Conservation (phyloP, 225 moss, liverwort and hornwort genomes). For the Antitrichia curtipendula region DNA sequence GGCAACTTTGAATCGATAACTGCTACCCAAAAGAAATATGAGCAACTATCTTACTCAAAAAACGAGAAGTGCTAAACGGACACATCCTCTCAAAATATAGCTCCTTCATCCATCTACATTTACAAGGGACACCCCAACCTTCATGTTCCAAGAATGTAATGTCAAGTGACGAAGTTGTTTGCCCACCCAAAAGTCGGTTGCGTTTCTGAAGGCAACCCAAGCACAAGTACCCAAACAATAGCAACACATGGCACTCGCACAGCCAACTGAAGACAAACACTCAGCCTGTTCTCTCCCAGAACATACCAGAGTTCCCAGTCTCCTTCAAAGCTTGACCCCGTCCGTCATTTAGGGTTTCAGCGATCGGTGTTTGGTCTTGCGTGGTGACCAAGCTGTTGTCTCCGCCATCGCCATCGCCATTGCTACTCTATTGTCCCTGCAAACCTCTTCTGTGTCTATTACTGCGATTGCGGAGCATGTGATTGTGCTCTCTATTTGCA, state of each 20-base stretch:
- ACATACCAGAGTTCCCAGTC: not conserved
- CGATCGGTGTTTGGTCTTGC: not conserved
- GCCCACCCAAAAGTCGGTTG: not conserved
- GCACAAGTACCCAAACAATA: not conserved
- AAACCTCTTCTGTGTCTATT: not conserved
- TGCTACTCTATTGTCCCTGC: not conserved
- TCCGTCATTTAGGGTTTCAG: not conserved
- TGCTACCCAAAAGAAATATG: too few species aligned
- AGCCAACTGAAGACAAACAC: not conserved
- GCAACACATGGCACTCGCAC: not conserved
- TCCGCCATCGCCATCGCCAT: not conserved
- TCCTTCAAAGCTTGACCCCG: not conserved
- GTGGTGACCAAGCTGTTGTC: not conserved
- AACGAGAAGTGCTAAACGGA: accelerated
- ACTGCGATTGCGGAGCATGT: not conserved
- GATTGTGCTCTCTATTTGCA: not conserved
- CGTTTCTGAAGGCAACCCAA: not conserved
- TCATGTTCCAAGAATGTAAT: not conserved
- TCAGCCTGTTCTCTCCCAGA: not conserved
- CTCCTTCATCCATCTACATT: not conserved
- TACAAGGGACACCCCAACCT: not conserved
- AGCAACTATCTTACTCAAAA: not conserved
- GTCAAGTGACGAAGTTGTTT: not conserved
- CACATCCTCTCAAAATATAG: not conserved
- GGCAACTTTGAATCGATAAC: not conserved